Evolutionary conservation across 106 monocot genomes (phyloP).

Genomic region (Triglochin maritima): DNA sequence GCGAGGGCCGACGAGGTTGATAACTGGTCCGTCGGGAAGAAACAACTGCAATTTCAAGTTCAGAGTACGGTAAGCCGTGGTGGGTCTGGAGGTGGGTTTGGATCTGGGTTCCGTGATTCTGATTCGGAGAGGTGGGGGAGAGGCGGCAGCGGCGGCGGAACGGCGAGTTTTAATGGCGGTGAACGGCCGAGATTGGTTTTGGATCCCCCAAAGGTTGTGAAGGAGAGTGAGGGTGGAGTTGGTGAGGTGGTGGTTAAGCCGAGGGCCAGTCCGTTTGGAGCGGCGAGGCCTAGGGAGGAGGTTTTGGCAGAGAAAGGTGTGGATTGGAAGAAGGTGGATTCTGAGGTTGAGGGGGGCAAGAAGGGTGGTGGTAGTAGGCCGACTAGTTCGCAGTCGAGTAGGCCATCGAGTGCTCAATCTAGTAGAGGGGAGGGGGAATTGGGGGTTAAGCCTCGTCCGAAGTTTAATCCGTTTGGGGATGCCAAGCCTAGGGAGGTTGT

Average conservation of each 20-base stretch:
- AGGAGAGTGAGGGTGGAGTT: conserved; percentile 16
- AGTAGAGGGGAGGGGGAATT: conserved; percentile 51
- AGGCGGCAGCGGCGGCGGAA: conserved; percentile 11
- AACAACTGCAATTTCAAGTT: conserved; percentile 11
- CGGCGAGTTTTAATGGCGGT: conserved; percentile 24
- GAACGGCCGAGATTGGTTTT: conserved; percentile 66
- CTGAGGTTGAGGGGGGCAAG: conserved; percentile 48
- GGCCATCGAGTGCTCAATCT: conserved; percentile 82
- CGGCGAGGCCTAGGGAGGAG: conserved; percentile 83
- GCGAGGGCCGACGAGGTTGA: conserved; percentile 51
- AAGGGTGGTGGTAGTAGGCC: conserved; percentile 30
- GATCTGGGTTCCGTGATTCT: conserved; percentile 46
- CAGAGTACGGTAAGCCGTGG: background rate
- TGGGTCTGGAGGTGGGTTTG: conserved; percentile 28
- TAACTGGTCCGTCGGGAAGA: conserved; percentile 60
- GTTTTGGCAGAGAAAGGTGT: conserved; percentile 78
- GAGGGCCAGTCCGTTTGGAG: conserved; percentile 66
- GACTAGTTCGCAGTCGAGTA: conserved; percentile 70
- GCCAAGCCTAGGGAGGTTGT: conserved; percentile 87
- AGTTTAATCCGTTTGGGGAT: conserved; percentile 91
- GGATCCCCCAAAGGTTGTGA: conserved; percentile 33
- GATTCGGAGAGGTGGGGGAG: conserved; percentile 64
- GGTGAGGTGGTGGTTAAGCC: conserved; percentile 13
- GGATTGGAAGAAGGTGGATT: conserved; percentile 88
- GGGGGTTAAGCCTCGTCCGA: conserved; percentile 28